Evolutionary conservation across 768 basidiomycete species (phyloP).

Genomic region (Trametes gibbosa): DNA sequence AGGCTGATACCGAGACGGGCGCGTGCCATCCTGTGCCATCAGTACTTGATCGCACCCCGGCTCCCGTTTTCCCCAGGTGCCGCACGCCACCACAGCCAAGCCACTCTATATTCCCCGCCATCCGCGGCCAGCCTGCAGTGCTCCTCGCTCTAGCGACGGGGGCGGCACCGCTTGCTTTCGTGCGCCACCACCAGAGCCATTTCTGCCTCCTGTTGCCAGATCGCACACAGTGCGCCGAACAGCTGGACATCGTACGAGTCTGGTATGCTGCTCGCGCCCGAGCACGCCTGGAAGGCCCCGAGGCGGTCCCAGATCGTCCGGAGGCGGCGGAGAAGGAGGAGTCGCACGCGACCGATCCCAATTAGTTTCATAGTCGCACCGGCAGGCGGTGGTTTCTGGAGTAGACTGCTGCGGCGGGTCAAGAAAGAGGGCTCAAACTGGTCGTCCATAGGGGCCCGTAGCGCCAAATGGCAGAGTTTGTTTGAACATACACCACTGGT

Average conservation of each 20-base stretch:
- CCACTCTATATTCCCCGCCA: neutral
- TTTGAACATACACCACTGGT: neutral
- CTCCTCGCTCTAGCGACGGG: too few relatives aligned
- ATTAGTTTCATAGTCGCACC: neutral
- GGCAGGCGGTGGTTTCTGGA: neutral
- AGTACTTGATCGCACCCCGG: neutral
- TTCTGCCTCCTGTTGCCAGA: too few relatives aligned
- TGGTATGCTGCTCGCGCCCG: neutral
- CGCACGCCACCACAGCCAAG: conserved; percentile 1
- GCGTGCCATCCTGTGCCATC: neutral
- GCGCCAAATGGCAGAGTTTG: neutral
- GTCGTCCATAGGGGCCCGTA: neutral
- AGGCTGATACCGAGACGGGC: neutral
- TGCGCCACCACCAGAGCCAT: neutral
- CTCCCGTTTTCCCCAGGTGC: too few relatives aligned
- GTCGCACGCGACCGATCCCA: neutral
- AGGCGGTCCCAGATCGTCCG: conserved; percentile 2
- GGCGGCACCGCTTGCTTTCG: too few relatives aligned
- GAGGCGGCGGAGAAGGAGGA: neutral
- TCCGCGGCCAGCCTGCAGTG: neutral
- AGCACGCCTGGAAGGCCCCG: neutral
- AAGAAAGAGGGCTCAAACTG: neutral
- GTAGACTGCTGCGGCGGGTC: conserved; percentile 7
- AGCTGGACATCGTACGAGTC: neutral
- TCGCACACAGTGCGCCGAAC: neutral